Evolutionary conservation across 331 rosid genomes (phyloP).

Genomic region (Ulmus americana): DNA sequence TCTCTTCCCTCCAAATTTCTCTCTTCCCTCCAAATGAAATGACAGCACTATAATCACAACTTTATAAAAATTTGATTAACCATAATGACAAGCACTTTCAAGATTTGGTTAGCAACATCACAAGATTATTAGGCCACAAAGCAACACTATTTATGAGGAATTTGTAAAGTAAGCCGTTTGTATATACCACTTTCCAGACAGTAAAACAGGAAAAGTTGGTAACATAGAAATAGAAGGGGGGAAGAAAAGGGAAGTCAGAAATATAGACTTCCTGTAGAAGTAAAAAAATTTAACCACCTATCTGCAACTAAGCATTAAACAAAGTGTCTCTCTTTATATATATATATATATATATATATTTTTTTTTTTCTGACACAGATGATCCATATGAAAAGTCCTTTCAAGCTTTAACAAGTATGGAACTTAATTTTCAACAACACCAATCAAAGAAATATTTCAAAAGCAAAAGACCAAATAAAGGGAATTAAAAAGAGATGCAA

Average conservation of each 20-base stretch:
- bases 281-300: conserved; percentile 19
- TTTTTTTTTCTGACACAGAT: conserved; percentile 28
- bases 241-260: conserved; percentile 28
- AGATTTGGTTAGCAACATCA: neutral
- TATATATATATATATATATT: neutral
- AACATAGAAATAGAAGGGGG: conserved; percentile 9
- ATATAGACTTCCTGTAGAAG: conserved; percentile 11
- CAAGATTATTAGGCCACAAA: conserved; percentile 6
- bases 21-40: conserved; percentile 34
- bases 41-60: conserved; percentile 42
- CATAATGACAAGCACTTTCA: conserved; percentile 7
- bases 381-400: conserved; percentile 25
- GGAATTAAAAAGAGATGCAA: neutral
- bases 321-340: conserved; percentile 10
- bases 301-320: conserved; percentile 15
- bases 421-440: conserved; percentile 18
- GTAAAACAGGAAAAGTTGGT: conserved; percentile 35
- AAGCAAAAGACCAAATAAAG: conserved; percentile 5
- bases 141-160: neutral
- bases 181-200: conserved; percentile 19
- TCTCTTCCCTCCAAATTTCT: conserved; percentile 15
- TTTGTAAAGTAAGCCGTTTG: neutral
- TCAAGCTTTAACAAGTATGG: conserved; percentile 21
- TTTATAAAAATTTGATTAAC: conserved; percentile 29
- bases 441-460: conserved; percentile 10